Evolutionary conservation across 139 green algal species (phyloP), one percentile per base, ranked within the genome.

Genomic region (Desmodesmus armatus): DNA sequence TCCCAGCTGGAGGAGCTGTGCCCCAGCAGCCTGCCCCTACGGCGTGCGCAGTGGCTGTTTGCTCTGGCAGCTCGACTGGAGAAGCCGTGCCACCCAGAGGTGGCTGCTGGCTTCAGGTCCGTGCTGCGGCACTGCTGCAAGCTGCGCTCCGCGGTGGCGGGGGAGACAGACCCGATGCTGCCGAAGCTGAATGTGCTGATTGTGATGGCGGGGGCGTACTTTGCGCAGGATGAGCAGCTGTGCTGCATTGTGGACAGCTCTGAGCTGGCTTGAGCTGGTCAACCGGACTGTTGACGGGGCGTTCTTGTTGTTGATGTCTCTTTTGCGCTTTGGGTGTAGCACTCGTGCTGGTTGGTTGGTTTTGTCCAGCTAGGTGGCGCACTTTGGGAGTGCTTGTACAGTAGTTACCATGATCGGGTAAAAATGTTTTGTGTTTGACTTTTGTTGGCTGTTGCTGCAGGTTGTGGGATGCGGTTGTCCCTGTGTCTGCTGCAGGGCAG

Each of bases 171-270:
- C 82, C 74, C 87, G 3, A 49, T 87, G 27, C 87, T 97, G 58
- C 70, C 92, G 5, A 78, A 87, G 43, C 77, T 97, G 11, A 97
- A 98, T 84, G 88, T 98, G 29, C 37, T 98, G 27, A 90, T 96
- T 15, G 89, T 87, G 3, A 80, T 98, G 19, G 91, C 90, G 43
- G 95, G 95, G 2, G 91, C 80, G 0, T 97, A 95, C 84, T 98
- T 98, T 89, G 87, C 93, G 1, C 95, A 98, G 89, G 94, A 96
- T 79, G 91, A 93, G 65, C 40, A 83, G 44, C 86, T 96, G 63
- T 86, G 60, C 37, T 40, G n/a, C 13, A 40, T 84, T 43, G 82
- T 91, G 29, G 80, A 86, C 47, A 70, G 51, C 37, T n/a, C 37
- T 33, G 80, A 86, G 29, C 63, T 84, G 60, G 2, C 75, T 15